Percentiles rank a stretch among this genome's conserved stretches.
phyloP scores from a whole-genome alignment of 2,329 filamentous ascomycete genomes.

The Cercospora sp. region DNA sequence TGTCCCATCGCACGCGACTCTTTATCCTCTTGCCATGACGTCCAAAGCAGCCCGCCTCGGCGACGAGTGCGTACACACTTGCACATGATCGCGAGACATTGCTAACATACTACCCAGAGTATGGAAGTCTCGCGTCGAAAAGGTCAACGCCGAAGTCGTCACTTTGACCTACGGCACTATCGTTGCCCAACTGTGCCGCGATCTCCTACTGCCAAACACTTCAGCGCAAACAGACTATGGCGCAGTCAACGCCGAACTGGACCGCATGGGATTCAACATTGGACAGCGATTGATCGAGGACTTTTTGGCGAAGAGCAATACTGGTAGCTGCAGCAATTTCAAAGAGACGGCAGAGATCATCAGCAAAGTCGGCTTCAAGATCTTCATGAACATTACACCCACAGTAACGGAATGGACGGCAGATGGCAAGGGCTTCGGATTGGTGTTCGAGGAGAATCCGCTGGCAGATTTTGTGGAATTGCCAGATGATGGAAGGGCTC shows the following conservation, averaged over 20 bases:
- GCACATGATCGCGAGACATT: constrained; percentile 12
- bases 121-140: constrained; percentile 95
- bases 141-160: constrained; percentile 96
- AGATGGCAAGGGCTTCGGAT: constrained; percentile 93
- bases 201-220: constrained; percentile 58
- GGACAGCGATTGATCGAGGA: constrained; percentile 94
- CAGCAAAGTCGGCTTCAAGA: constrained; percentile 97
- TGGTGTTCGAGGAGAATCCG: constrained; percentile 96
- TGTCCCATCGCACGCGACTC: constrained; percentile 22
- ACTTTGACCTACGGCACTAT: constrained; percentile 98
- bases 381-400: constrained; percentile 95
- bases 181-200: constrained; percentile 92
- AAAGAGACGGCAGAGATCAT: constrained; percentile 97
- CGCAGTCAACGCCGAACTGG: constrained; percentile 95
- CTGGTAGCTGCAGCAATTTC: constrained; percentile 86
- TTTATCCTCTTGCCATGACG: constrained; percentile 43
- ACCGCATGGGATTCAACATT: constrained; percentile 99
- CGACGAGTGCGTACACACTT: constrained; percentile 64
- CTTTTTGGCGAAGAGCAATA: constrained; percentile 93
- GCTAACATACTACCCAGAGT: constrained; percentile 59
- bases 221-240: constrained; percentile 76
- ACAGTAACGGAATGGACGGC: constrained; percentile 92
- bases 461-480: constrained; percentile 96
- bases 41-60: constrained; percentile 69
- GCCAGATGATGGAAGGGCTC: constrained; percentile 90